These are phyloP conservation scores for Xylogone sp. DNA, from an alignment of 2,329 filamentous ascomycete species.

Conservation along the genomic window DNA sequence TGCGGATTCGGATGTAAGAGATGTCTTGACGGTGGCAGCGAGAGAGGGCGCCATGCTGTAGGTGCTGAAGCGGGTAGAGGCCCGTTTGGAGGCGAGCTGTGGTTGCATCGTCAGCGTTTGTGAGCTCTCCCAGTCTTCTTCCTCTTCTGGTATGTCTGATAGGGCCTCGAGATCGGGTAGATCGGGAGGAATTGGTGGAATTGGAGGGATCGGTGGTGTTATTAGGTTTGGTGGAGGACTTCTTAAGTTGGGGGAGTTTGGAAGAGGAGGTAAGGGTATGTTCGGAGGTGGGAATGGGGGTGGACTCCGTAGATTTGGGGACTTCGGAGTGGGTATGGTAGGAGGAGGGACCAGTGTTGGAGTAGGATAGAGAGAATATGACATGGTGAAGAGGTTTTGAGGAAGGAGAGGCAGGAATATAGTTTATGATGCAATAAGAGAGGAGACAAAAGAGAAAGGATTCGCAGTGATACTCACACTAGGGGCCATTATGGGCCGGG, in stretches of 20 bases:
- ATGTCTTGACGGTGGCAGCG: constrained; percentile 32
- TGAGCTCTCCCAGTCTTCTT: not conserved
- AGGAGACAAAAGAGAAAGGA: constrained; percentile 6
- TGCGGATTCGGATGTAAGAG: constrained; percentile 25
- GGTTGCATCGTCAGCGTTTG: constrained; percentile 8
- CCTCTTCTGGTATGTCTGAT: not conserved
- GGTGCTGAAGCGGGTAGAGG: constrained; percentile 49
- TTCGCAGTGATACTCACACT: constrained; percentile 37
- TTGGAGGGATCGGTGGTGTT: not conserved
- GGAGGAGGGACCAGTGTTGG: not conserved
- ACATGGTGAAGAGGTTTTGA: constrained; percentile 1
- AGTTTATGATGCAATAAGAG: not conserved
- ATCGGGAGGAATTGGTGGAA: not conserved
- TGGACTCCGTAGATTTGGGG: constrained; percentile 8
- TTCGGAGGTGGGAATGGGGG: not conserved
- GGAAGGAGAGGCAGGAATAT: constrained; percentile 4
- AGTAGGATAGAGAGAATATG: not conserved
- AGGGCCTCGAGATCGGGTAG: not conserved
- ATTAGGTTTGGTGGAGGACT: not conserved
- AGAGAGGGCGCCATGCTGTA: constrained; percentile 44
- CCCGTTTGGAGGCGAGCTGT: constrained; percentile 40
- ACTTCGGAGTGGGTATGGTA: constrained; percentile 4
- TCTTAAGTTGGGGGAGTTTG: not conserved
- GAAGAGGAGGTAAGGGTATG: not conserved
- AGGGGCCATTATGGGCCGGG: constrained; percentile 51